Evolutionary conservation across 2,329 filamentous ascomycete species (phyloP).

Genomic region (Canariomyces notabilis): DNA sequence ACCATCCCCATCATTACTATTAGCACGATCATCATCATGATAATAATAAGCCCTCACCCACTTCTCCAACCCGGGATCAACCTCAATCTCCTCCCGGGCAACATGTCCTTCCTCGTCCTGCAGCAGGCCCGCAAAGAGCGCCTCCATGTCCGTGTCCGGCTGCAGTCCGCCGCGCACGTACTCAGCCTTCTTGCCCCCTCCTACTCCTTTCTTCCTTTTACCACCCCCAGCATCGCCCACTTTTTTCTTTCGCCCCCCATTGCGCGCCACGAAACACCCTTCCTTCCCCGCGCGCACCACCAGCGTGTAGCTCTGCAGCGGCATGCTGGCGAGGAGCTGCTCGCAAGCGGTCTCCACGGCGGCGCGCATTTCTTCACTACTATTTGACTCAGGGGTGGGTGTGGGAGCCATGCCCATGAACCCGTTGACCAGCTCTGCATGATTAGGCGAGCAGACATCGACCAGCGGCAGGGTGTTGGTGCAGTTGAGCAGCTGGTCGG

Average conservation of each 20-base stretch:
- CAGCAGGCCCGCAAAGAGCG: constrained; percentile 54
- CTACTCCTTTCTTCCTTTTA: constrained; percentile 16
- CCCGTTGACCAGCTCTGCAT: constrained; percentile 77
- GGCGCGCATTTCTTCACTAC: too few species aligned
- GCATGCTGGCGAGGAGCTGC: constrained; percentile 59
- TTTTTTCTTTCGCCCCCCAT: constrained; percentile 47
- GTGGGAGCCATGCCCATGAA: too few species aligned
- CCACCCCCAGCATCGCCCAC: constrained; percentile 16
- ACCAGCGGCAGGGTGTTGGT: constrained; percentile 58
- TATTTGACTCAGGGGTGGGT: too few species aligned
- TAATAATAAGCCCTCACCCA: constrained; percentile 26
- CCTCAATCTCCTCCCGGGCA: constrained; percentile 53
- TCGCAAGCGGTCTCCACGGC: constrained; percentile 57
- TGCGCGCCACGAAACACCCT: constrained; percentile 62
- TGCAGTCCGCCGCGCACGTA: constrained; percentile 46
- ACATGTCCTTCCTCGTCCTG: constrained; percentile 49
- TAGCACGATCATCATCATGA: neutral
- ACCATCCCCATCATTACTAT: neutral
- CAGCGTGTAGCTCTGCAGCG: constrained; percentile 59
- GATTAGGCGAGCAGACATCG: constrained; percentile 72
- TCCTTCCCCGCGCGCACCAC: constrained; percentile 67
- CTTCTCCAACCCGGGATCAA: constrained; percentile 45
- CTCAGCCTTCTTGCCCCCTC: constrained; percentile 19
- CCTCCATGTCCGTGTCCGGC: constrained; percentile 58
- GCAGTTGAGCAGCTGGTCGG: constrained; percentile 60